These are phyloP conservation scores for Lipomyces kockii DNA, from an alignment of 805 yeast genomes.

Conservation along the genomic window DNA sequence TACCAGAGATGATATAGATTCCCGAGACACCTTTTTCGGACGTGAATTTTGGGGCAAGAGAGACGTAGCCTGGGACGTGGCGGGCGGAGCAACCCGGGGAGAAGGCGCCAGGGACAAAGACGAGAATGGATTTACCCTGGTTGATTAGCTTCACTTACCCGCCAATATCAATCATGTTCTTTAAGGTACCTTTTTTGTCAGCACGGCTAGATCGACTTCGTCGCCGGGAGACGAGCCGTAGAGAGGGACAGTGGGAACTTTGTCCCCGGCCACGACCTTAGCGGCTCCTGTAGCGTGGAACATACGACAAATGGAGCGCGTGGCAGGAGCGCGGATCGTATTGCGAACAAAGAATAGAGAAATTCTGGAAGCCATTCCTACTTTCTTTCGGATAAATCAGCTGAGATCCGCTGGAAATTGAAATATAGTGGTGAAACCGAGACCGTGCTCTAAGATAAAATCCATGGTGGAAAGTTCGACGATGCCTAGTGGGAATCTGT, in stretches of 20 bases:
- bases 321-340: not conserved
- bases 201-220: slow-evolving; percentile 56
- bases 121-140: slow-evolving; percentile 58
- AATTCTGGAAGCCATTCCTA: not conserved
- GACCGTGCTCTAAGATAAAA: no score
- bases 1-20: slow-evolving; percentile 74
- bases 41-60: slow-evolving; percentile 54
- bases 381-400: not conserved
- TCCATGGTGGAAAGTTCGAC: no score
- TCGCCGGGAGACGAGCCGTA: slow-evolving; percentile 69
- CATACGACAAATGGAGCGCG: not conserved
- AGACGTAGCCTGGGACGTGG: slow-evolving; percentile 76
- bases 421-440: no score
- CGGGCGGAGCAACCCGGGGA: slow-evolving; percentile 76
- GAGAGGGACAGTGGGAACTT: slow-evolving; percentile 61
- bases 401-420: no score
- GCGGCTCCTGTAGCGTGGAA: slow-evolving; percentile 42
- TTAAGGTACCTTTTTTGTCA: slow-evolving; percentile 19
- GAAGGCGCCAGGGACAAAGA: slow-evolving; percentile 77
- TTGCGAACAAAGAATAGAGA: not conserved
- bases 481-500: no score
- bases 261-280: slow-evolving; percentile 59
- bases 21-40: slow-evolving; percentile 66
- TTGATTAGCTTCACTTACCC: slow-evolving; percentile 33
- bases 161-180: not conserved